These are phyloP conservation scores for Citrus hindsii DNA, from an alignment of 345 rosid genomes.

Conservation along the genomic window DNA sequence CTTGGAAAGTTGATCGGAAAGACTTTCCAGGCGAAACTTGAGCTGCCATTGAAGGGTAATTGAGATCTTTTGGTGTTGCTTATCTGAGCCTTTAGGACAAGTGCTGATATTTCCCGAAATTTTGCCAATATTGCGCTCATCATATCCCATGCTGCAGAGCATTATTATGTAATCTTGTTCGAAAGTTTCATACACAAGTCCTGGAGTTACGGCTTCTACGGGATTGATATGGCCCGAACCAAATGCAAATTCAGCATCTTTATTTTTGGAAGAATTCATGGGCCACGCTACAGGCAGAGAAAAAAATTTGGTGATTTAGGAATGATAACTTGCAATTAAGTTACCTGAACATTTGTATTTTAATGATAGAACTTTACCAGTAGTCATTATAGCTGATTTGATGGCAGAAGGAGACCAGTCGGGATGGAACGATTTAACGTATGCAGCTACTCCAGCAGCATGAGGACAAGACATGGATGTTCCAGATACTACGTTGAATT, in stretches of 20 bases:
- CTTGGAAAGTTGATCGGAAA: constrained; percentile 31
- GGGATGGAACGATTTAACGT: constrained; percentile 27
- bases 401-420: constrained; percentile 61
- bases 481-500: constrained; percentile 36
- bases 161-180: constrained; percentile 33
- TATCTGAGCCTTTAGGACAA: constrained; percentile 22
- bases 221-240: constrained; percentile 64
- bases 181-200: constrained; percentile 26
- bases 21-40: constrained; percentile 5
- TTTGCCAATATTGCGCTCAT: neutral
- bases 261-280: constrained; percentile 26
- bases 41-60: constrained; percentile 50
- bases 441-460: constrained; percentile 37
- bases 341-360: neutral
- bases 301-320: neutral
- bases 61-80: constrained; percentile 33
- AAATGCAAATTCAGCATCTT: constrained; percentile 39
- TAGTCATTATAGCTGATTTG: constrained; percentile 61
- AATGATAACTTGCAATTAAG: neutral
- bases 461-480: constrained; percentile 68
- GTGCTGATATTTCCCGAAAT: constrained; percentile 29
- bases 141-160: constrained; percentile 41
- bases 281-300: constrained; percentile 28
- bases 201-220: constrained; percentile 32
- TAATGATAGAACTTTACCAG: constrained; percentile 29